Conservation (phyloP, 768 basidiomycete genomes). For the Auricularia auricula-judae region DNA sequence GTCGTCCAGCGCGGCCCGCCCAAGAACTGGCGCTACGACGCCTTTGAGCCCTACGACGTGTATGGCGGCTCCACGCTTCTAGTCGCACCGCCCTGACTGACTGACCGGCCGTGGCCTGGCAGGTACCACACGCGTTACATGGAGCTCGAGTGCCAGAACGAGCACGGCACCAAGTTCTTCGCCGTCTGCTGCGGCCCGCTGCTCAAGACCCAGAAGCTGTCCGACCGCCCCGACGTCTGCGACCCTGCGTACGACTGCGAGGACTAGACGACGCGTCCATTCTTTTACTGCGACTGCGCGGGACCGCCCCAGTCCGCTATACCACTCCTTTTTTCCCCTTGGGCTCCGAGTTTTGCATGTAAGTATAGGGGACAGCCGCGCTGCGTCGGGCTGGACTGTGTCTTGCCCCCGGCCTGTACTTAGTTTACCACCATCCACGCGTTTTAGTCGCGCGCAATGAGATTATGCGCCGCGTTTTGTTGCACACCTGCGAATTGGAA, state of each 20-base stretch:
- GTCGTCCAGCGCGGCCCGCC: not conserved
- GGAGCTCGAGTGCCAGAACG: slow-evolving; percentile 34
- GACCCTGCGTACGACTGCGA: slow-evolving; percentile 1
- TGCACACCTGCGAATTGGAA: no score
- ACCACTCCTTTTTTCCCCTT: no score
- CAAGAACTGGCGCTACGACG: not conserved
- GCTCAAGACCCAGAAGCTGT: slow-evolving; percentile 20
- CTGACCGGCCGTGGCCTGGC: not conserved
- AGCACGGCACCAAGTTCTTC: slow-evolving; percentile 32
- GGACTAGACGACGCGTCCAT: not conserved
- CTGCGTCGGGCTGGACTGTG: no score
- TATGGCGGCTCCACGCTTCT: not conserved
- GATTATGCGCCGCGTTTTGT: no score
- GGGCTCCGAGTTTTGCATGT: no score
- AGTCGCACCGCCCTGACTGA: not conserved
- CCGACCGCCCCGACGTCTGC: slow-evolving; percentile 16
- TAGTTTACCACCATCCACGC: no score
- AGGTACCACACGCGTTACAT: slow-evolving; percentile 54
- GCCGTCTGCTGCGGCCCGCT: slow-evolving; percentile 23
- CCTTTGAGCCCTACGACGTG: slow-evolving; percentile 8
- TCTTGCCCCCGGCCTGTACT: no score
- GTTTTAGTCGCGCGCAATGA: no score
- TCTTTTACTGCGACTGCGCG: no score
- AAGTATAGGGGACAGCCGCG: no score
- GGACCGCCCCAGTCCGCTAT: no score